These are phyloP conservation scores for Chalciporus piperatus DNA, from an alignment of 768 basidiomycete genomes.

Conservation along the genomic window DNA sequence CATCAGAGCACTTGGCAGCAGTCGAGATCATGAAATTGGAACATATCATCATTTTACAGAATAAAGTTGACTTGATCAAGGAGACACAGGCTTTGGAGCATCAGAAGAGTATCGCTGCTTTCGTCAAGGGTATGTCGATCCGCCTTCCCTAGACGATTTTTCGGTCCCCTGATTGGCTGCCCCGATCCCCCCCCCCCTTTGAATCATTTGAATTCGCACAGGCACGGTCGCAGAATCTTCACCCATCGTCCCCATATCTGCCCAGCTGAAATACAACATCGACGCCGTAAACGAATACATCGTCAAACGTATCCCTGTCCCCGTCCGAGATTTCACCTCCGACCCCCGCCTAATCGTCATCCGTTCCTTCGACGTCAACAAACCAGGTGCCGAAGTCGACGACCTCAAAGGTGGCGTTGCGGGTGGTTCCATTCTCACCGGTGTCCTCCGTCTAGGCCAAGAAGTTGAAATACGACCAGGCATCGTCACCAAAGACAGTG, in stretches of 20 bases:
- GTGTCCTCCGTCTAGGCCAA: conserved; percentile 84
- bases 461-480: conserved; percentile 98
- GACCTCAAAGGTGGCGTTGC: conserved; percentile 98
- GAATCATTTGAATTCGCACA: conserved; percentile 25
- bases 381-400: conserved; percentile 94
- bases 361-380: conserved; percentile 99
- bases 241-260: conserved; percentile 98
- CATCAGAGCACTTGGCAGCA: conserved; percentile 96
- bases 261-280: conserved; percentile 98
- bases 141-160: neutral
- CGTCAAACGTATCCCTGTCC: conserved; percentile 94
- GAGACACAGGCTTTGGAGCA: conserved; percentile 93
- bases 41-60: conserved; percentile 96
- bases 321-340: conserved; percentile 87
- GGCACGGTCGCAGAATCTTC: conserved; percentile 97
- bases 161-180: neutral
- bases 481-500: conserved; percentile 91
- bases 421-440: conserved; percentile 92
- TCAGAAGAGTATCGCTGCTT: conserved; percentile 91
- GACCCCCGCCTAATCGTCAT: conserved; percentile 96
- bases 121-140: conserved; percentile 76
- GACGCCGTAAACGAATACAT: conserved; percentile 99
- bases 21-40: conserved; percentile 99
- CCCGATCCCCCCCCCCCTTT: too few species aligned
- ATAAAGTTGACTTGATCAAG: conserved; percentile 98